Percentiles rank a stretch among this genome's conserved stretches.
Conservation (phyloP, 2,329 filamentous ascomycete genomes). For the Mycocentrospora acerina region DNA sequence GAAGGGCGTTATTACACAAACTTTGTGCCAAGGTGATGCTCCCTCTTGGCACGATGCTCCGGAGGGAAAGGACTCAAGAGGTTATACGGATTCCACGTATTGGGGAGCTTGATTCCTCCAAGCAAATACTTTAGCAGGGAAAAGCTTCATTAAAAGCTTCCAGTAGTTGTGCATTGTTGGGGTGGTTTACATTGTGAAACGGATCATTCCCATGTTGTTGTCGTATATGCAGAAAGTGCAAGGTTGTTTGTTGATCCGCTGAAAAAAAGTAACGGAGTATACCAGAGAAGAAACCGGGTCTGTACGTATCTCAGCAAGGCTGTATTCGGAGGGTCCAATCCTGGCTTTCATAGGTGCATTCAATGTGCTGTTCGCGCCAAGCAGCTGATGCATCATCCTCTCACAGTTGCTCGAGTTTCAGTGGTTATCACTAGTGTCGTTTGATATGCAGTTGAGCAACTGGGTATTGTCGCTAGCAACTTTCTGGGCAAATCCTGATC, state of each 20-base stretch:
- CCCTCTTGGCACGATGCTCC: slow-evolving; percentile 20
- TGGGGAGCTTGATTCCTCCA: slow-evolving; percentile 15
- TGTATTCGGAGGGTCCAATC: not conserved
- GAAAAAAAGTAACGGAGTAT: too few relatives aligned
- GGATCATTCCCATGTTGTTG: too few relatives aligned
- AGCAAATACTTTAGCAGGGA: slow-evolving; percentile 10
- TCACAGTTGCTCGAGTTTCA: not conserved
- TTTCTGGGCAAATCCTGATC: slow-evolving; percentile 7
- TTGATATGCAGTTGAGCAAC: not conserved
- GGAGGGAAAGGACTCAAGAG: slow-evolving; percentile 4
- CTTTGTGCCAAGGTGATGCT: slow-evolving; percentile 22
- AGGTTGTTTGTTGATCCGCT: not conserved
- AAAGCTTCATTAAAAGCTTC: slow-evolving; percentile 3
- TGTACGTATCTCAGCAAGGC: not conserved
- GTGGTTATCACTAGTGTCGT: not conserved
- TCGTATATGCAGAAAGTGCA: too few relatives aligned
- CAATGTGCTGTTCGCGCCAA: slow-evolving; percentile 8
- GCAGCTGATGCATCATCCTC: slow-evolving; percentile 1
- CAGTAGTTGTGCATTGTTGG: not conserved
- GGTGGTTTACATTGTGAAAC: too few relatives aligned
- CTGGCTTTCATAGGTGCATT: slow-evolving; percentile 1
- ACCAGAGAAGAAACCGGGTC: not conserved
- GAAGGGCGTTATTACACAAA: slow-evolving; percentile 10
- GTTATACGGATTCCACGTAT: slow-evolving; percentile 5
- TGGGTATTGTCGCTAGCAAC: slow-evolving; percentile 3